Percentiles rank a stretch among this genome's conserved stretches.
Conservation (phyloP, 768 basidiomycete genomes). For the Paxillus involutus region DNA sequence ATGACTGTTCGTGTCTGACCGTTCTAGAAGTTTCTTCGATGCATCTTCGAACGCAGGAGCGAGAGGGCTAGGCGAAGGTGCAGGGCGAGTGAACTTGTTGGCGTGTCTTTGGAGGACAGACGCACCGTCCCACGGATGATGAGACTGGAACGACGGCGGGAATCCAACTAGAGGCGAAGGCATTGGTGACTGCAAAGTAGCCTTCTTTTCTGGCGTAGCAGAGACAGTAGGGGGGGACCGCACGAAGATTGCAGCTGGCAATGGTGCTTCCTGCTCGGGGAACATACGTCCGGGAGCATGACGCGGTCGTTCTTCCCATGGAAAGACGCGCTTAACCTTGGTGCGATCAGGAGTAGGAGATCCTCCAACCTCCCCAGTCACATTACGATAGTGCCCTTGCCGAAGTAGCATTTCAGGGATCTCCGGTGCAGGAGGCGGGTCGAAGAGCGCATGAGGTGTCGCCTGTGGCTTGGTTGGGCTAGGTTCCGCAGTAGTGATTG, state of each 20-base stretch:
- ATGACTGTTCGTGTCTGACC: conserved; percentile 66
- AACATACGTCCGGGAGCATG: conserved; percentile 70
- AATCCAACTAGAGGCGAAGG: conserved; percentile 44
- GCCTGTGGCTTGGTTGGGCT: conserved; percentile 15
- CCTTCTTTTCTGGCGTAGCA: conserved; percentile 24
- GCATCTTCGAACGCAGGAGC: conserved; percentile 52
- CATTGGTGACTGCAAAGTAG: conserved; percentile 20
- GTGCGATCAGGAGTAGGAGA: conserved; percentile 64
- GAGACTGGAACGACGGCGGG: conserved; percentile 60
- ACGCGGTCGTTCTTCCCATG: conserved; percentile 88
- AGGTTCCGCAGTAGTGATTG: conserved; percentile 19
- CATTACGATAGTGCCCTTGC: conserved; percentile 73
- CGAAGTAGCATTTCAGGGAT: conserved; percentile 68
- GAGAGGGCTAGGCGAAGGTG: conserved; percentile 37
- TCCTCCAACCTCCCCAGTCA: conserved; percentile 42
- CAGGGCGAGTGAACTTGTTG: conserved; percentile 53
- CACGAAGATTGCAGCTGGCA: conserved; percentile 32
- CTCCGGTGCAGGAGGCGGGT: conserved; percentile 54
- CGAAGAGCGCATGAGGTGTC: conserved; percentile 48
- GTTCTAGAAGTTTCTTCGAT: conserved; percentile 39
- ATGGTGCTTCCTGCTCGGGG: conserved; percentile 60
- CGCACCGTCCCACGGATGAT: conserved; percentile 84
- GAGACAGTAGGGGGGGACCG: conserved; percentile 34
- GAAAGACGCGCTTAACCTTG: conserved; percentile 81
- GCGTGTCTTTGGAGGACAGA: conserved; percentile 82